Evolutionary conservation across 2,329 filamentous ascomycete species (phyloP).

Genomic region (Xylaria sp.): DNA sequence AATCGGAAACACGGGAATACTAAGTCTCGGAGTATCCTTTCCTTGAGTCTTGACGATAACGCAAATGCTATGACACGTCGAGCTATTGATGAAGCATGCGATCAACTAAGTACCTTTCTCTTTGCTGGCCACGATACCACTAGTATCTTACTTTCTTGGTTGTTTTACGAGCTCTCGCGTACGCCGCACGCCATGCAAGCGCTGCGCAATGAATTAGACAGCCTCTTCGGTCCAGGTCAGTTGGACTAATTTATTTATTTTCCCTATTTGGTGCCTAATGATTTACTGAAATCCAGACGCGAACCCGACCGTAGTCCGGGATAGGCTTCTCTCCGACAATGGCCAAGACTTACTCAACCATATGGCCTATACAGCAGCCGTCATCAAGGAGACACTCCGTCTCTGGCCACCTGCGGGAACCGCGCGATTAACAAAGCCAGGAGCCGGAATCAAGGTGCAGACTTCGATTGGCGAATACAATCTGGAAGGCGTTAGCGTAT

Average conservation of each 20-base stretch:
- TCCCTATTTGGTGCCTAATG: not conserved
- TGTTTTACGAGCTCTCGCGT: constrained; percentile 9
- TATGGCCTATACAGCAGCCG: constrained; percentile 35
- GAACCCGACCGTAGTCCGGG: constrained; percentile 21
- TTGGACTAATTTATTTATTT: constrained; percentile 1
- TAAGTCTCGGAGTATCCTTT: constrained; percentile 24
- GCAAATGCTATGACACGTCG: not conserved
- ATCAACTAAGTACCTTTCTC: constrained; percentile 35
- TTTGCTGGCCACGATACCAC: constrained; percentile 37
- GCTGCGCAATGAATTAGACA: not conserved
- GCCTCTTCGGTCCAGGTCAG: constrained; percentile 9
- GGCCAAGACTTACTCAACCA: constrained; percentile 22
- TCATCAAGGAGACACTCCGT: constrained; percentile 35
- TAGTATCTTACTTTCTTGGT: not conserved
- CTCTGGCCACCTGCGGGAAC: constrained; percentile 35
- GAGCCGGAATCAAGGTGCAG: constrained; percentile 31
- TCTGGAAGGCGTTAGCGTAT: constrained; percentile 39
- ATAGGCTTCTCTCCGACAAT: not conserved
- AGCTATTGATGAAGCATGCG: constrained; percentile 30
- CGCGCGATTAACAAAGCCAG: constrained; percentile 23
- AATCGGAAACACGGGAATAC: constrained; percentile 1
- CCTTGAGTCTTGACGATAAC: constrained; percentile 22
- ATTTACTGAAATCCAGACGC: constrained; percentile 5
- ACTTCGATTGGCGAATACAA: constrained; percentile 35
- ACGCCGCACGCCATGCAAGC: not conserved